A percentile compares a stretch with the other conserved stretches of the same genome.
Conservation (phyloP, 306 rosid species). For the Cyamopsis tetragonoloba region DNA sequence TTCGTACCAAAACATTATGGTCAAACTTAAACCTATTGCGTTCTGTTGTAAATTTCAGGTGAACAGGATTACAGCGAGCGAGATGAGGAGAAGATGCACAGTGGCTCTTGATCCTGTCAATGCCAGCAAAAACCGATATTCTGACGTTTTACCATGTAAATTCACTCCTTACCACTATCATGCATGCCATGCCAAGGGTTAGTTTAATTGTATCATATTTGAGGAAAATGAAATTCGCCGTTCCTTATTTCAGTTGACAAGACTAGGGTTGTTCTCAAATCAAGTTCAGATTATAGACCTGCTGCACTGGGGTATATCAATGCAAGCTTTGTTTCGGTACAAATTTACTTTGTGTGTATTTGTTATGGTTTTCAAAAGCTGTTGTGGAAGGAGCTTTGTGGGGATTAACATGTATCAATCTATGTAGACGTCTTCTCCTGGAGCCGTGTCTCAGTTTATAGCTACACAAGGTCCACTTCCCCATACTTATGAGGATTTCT, state of each 20-base stretch:
- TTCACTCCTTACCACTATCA: neutral
- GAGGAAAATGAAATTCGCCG: neutral
- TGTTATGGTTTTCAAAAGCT: neutral
- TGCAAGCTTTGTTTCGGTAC: constrained; percentile 78
- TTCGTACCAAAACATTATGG: neutral
- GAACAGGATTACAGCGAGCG: constrained; percentile 52
- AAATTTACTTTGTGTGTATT: neutral
- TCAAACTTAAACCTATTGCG: neutral
- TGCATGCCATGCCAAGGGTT: neutral
- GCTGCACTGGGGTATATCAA: constrained; percentile 81
- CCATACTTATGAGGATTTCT: constrained; percentile 89
- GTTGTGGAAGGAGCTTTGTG: neutral
- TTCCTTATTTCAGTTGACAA: constrained; percentile 60
- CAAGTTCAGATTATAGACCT: constrained; percentile 76
- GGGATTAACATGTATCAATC: constrained; percentile 16
- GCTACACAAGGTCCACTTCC: constrained; percentile 98
- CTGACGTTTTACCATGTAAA: constrained; percentile 76
- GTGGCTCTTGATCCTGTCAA: constrained; percentile 70
- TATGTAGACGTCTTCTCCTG: constrained; percentile 52
- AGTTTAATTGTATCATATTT: neutral
- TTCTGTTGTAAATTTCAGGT: constrained; percentile 40
- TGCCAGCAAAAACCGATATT: constrained; percentile 70
- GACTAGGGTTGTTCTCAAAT: constrained; percentile 63
- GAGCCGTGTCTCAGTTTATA: constrained; percentile 60
- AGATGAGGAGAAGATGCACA: constrained; percentile 53